phyloP scores from a whole-genome alignment of 192 early-diverging fungal genomes.

The Linderina pennispora region DNA sequence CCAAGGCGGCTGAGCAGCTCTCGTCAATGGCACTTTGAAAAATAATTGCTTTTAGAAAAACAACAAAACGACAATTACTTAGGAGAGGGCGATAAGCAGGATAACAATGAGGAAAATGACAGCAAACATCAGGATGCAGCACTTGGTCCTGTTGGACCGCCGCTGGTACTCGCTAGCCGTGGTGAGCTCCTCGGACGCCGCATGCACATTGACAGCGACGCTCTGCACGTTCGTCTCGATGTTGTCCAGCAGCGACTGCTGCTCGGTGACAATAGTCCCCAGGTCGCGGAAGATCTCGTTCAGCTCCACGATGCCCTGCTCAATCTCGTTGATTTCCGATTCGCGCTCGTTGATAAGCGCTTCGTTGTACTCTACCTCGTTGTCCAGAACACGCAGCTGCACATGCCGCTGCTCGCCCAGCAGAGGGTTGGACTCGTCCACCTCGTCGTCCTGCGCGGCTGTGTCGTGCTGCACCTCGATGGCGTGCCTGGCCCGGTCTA shows the following conservation, averaged over 20 bases:
- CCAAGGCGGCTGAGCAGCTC: neutral
- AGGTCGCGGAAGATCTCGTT: constrained; percentile 98
- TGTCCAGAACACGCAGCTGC: constrained; percentile 74
- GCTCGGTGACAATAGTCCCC: constrained; percentile 95
- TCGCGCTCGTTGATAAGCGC: constrained; percentile 90
- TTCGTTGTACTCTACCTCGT: constrained; percentile 94
- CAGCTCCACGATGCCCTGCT: constrained; percentile 86
- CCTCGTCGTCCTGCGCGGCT: constrained; percentile 6
- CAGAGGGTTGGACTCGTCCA: constrained; percentile 20
- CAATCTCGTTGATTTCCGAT: constrained; percentile 85
- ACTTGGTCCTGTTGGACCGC: constrained; percentile 71
- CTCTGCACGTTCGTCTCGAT: constrained; percentile 92
- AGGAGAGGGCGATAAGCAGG: constrained; percentile 51
- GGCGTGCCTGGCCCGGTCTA: constrained; percentile 63
- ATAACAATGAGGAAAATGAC: constrained; percentile 60
- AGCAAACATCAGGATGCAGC: constrained; percentile 74
- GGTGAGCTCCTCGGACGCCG: constrained; percentile 75
- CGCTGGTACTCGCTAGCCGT: constrained; percentile 76
- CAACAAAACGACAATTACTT: too few species aligned
- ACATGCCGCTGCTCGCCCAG: constrained; percentile 30
- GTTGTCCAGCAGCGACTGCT: constrained; percentile 89
- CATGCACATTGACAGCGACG: constrained; percentile 68
- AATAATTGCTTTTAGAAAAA: too few species aligned
- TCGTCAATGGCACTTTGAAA: neutral
- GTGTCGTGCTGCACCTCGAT: constrained; percentile 12